These are phyloP conservation scores for Symbiodinium natans DNA, from an alignment of 73 alveolate species.

Conservation along the genomic window DNA sequence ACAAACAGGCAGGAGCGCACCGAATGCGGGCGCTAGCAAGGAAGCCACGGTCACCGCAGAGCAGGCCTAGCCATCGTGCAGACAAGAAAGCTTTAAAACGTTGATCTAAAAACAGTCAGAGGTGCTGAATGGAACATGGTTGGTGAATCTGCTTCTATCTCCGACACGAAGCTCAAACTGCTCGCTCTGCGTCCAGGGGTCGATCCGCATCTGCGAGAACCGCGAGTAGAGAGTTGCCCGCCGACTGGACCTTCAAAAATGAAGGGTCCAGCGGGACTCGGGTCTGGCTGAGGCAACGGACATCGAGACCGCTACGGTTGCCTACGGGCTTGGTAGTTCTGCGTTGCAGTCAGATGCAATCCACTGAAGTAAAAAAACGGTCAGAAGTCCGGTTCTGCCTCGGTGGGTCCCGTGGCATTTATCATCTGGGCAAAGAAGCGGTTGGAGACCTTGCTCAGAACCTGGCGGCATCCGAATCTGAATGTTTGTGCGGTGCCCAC, in stretches of 20 bases:
- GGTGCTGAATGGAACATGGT: no score
- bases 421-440: slow-evolving; percentile 11
- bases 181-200: not conserved
- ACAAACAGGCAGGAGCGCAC: no score
- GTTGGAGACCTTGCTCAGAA: slow-evolving; percentile 59
- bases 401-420: slow-evolving; percentile 31
- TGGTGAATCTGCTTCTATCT: no score
- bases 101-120: no score
- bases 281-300: no score
- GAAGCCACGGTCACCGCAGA: slow-evolving; percentile 47
- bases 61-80: slow-evolving; percentile 25
- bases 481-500: not conserved
- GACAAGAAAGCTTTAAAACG: no score
- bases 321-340: no score
- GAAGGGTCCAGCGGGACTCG: no score
- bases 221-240: slow-evolving; percentile 16
- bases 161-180: no score
- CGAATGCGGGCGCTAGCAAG: slow-evolving; percentile 43
- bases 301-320: no score
- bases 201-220: slow-evolving; percentile 38
- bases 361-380: no score
- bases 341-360: no score
- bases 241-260: not conserved
- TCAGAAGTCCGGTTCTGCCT: not conserved
- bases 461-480: not conserved